phyloP scores from a whole-genome alignment of 176 grass and related monocot species.

The Juncus inflexus region DNA sequence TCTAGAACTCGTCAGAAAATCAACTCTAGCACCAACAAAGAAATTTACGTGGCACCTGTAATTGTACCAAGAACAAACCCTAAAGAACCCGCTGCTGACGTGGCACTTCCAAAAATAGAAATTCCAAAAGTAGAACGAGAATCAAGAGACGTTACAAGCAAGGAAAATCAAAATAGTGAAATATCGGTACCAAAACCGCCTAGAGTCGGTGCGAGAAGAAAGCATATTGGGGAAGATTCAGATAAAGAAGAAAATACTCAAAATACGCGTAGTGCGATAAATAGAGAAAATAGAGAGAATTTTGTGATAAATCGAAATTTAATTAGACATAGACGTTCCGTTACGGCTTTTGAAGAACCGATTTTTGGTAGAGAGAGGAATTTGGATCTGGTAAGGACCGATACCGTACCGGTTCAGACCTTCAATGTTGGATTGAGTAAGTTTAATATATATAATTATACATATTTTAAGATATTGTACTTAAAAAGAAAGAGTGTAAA shows the following conservation, averaged over 20 bases:
- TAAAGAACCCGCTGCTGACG: constrained; percentile 19
- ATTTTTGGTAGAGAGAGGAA: constrained; percentile 26
- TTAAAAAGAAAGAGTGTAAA: constrained; percentile 14
- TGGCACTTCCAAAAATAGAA: constrained; percentile 31
- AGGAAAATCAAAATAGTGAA: constrained; percentile 1
- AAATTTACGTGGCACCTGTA: constrained; percentile 27
- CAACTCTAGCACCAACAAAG: constrained; percentile 24
- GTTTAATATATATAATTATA: background rate
- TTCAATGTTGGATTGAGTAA: constrained; percentile 44
- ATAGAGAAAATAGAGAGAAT: constrained; percentile 24
- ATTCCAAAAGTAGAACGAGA: constrained; percentile 33
- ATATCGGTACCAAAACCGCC: constrained; percentile 6
- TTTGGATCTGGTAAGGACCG: constrained; percentile 26
- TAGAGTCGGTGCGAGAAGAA: constrained; percentile 22
- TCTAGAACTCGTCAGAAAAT: constrained; percentile 14
- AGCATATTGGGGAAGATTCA: constrained; percentile 34
- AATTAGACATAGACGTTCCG: constrained; percentile 19
- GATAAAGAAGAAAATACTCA: constrained; percentile 23
- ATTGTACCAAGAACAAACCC: constrained; percentile 27
- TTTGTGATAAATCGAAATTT: constrained; percentile 35
- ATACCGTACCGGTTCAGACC: constrained; percentile 31
- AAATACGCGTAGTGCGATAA: background rate
- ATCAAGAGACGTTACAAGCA: background rate
- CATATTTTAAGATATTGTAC: background rate
- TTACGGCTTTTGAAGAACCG: constrained; percentile 30